Base-by-base conservation (phyloP, 805 yeast genomes). In the Candida krabiensis region DNA sequence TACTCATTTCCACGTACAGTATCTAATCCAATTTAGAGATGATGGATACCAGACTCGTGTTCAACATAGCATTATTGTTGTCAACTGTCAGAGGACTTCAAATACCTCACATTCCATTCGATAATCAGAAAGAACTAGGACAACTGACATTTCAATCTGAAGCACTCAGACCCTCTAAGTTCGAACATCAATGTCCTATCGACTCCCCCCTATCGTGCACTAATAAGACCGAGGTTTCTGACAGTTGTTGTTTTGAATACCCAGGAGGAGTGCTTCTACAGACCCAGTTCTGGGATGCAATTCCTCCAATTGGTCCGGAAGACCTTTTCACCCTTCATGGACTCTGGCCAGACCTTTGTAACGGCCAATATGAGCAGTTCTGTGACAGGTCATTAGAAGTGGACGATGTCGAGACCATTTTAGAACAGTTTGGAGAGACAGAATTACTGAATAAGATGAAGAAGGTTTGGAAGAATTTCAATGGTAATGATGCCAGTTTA, bases 241-340 rank as follows among this genome's bases (percentile, higher is more conserved):
- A 87, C 58, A 56, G 77, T 2, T 90, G 97, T 56, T 90, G 97
- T 63, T 86, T 81, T 58, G 96, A 89, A 56, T 75, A 77, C 33
- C 90, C 90, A 8, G 91, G 95, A 32, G 97, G 97, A 5, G 71
- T 87, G 12, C 67, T 90, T 25, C 62, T 90, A 35, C 85, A 79
- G 56, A 86, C 97, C 0, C 98, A 90, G 58, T 89, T 90, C 65
- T 90, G 97, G 97, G 95, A 90, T 62, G 85, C 83, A 56, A 63
- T 68, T 43, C 90, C 93, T 1, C 75, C 86, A 1, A 68, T 79
- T 35, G 93, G 93, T 4, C 86, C 87, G 2, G 65, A 71, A 27
- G 78, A 85, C 37, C 64, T 75, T 43, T 88, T 85, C 66, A 87
- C 96, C 1, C 63, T 85, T 24, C 96, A 87, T 59, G 96, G 96